Evolutionary conservation across 2,329 filamentous ascomycete species (phyloP), one percentile per base, ranked within the genome.

Genomic region (Zelopaecilomyces penicillatus): DNA sequence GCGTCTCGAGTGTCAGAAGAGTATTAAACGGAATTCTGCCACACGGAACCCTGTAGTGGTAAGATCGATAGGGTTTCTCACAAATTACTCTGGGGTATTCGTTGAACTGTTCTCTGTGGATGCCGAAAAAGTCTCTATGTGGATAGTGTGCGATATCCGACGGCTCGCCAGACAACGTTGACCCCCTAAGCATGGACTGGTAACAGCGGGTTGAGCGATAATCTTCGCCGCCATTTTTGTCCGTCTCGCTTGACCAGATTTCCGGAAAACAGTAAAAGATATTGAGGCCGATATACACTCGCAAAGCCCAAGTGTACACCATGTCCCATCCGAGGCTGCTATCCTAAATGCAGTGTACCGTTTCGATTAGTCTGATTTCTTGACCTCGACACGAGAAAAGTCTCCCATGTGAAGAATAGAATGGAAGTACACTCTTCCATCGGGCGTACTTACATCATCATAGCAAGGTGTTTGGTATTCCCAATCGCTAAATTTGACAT

Each of bases 211-310:
- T 50, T 6, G 32, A 29, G 12, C 49, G 45, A 33, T 53, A 54
- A 26, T 53, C 52, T 11, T 26, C 35, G 27, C 12, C 28, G 31
- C 45, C 43, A 34, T 34, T 19, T 19, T 19, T 9, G 32, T 34
- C 9, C 32, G 3, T 12, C 9, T 9, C 32, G 3, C 12, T 34
- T 9, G 32, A 34, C 47, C 49, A 52, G 5, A 44, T 45, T 6
- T 44, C 37, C 0, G 52, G 53, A 29, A 45, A 45, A 31, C 43
- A 45, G 44, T 42, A 41, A 8, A 48, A 34, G 5, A 59, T 35
- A 26, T 58, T 57, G 8, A 59, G 49, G 12, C 31, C 28, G 27
- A 59, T 27, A 30, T 57, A 57, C 0, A 50, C 42, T 9, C 44
- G 37, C n/a, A 57, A 39, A 2, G 55, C 52, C 6, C n/a, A 30